Evolutionary conservation across 108 stramenopile species (phyloP).

Genomic region (Ochromonas danica): DNA sequence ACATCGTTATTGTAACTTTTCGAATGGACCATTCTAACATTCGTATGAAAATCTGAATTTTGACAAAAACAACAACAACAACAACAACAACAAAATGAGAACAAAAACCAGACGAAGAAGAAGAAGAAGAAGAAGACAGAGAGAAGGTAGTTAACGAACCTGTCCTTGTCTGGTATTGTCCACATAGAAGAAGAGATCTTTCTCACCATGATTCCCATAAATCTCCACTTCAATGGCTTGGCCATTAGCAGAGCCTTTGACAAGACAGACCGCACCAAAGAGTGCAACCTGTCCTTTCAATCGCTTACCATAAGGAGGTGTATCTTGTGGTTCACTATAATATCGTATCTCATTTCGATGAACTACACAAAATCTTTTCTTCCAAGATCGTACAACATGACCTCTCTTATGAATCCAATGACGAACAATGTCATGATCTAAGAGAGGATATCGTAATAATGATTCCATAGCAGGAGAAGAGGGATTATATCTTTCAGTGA

Average conservation of each 20-base stretch:
- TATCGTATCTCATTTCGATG: background rate
- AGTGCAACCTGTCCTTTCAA: background rate
- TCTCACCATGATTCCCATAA: background rate
- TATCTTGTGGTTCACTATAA: background rate
- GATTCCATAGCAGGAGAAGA: too few species aligned
- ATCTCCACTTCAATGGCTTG: background rate
- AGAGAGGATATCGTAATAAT: too few species aligned
- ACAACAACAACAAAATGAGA: too few species aligned
- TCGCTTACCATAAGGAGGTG: background rate
- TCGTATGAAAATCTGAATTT: background rate
- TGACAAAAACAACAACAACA: background rate
- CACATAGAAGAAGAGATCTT: background rate
- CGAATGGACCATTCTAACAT: background rate
- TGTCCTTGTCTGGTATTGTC: background rate
- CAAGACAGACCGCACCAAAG: background rate
- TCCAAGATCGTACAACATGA: background rate
- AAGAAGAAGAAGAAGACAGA: background rate
- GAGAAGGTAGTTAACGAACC: background rate
- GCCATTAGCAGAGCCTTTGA: background rate
- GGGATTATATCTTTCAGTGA: too few species aligned
- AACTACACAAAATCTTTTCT: background rate
- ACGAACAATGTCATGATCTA: too few species aligned
- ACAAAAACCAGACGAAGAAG: background rate
- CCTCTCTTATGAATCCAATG: background rate
- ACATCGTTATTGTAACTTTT: background rate